Base-by-base conservation (phyloP, 257 asterid species). In the Misopates orontium region DNA sequence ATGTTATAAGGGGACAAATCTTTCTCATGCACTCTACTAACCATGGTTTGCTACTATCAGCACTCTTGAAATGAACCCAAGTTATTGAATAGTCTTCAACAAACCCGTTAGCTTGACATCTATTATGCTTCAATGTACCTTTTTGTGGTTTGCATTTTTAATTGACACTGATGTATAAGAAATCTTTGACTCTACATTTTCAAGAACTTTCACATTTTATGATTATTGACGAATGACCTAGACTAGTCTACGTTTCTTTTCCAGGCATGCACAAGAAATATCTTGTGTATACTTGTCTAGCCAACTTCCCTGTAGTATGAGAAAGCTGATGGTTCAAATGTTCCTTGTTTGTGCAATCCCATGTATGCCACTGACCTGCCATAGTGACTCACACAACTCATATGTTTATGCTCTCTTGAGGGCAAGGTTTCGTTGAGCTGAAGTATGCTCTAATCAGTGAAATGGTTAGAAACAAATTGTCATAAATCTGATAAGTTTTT, bases 381-480 rank as follows among this genome's bases (percentile, higher is more conserved):
- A 39, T 0, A 52, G 20, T 40, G 11, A 52, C 15, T 61, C 20
- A 15, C 10, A 23, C 55, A 9, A 10, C 42, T n/a, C n/a, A 28
- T 28, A n/a, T n/a, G n/a, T n/a, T n/a, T n/a, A n/a, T n/a, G n/a
- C 36, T 68, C n/a, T 67, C 60, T 22, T 25, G 18, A 19, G 64
- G 62, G 71, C 50, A 59, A 20, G 51, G 51, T 55, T 45, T 42
- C 63, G 61, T 24, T 28, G 65, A 51, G 41, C 72, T 19, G 32
- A 58, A 36, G 64, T 31, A 64, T 51, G 16, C 15, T 5, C 22
- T 5, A 59, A 49, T 56, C 22, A 59, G 10, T 25, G 60, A 53
- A 41, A 49, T 49, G 39, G 47, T 36, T 21, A 18, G 67, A 40
- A 56, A 21, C 54, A 60, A 62, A 59, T 28, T 28, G 41, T 31